Evolutionary conservation across 1,284 basidiomycete species (phyloP).

Genomic region (Phenoliferia sp.): DNA sequence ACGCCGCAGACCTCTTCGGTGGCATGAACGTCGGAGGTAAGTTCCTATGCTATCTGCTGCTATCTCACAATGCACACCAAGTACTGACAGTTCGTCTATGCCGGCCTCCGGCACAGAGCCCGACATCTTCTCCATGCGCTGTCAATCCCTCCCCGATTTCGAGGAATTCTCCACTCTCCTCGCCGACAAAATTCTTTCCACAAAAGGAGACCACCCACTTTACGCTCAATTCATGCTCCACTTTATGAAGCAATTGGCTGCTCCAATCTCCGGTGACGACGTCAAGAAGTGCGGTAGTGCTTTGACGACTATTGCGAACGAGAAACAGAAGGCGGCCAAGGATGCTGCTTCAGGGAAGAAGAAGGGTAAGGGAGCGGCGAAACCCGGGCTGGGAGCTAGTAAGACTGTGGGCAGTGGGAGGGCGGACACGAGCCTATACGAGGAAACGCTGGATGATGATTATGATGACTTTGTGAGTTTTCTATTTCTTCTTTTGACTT

Average conservation of each 20-base stretch:
- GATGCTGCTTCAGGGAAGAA: constrained; percentile 79
- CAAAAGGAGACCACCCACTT: constrained; percentile 71
- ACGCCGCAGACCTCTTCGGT: constrained; percentile 75
- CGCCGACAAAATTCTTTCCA: constrained; percentile 65
- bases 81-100: background rate
- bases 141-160: constrained; percentile 81
- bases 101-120: background rate
- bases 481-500: background rate
- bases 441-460: constrained; percentile 34
- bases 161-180: constrained; percentile 63
- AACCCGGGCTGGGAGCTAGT: constrained; percentile 27
- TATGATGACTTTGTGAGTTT: constrained; percentile 34
- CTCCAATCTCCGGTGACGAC: constrained; percentile 76
- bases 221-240: constrained; percentile 77
- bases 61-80: background rate
- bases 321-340: constrained; percentile 89
- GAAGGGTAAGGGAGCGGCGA: constrained; percentile 42
- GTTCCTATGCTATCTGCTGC: constrained; percentile 24
- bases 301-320: constrained; percentile 79
- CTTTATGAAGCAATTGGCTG: constrained; percentile 65
- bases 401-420: constrained; percentile 18
- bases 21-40: constrained; percentile 61
- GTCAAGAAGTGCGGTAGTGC: constrained; percentile 76
- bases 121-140: constrained; percentile 40
- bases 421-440: constrained; percentile 32